Evolutionary conservation across 2,329 filamentous ascomycete genomes (phyloP).

Genomic region (Daldinia sp.): DNA sequence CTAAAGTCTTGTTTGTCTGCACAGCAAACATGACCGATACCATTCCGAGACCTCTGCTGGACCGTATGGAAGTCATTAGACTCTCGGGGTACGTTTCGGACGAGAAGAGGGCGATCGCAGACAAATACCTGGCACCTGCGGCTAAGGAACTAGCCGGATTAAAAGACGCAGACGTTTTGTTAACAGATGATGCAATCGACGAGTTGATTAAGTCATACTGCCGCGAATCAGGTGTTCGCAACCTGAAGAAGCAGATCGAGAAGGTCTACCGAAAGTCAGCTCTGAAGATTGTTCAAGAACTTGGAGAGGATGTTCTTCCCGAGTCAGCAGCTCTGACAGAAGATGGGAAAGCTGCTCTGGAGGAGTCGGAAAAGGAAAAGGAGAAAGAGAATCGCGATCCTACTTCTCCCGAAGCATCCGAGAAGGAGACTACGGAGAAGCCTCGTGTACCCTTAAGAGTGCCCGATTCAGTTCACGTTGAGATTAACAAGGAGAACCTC

Average conservation of each 20-base stretch:
- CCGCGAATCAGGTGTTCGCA: slow-evolving; percentile 94
- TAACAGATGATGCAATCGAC: slow-evolving; percentile 87
- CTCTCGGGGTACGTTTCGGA: slow-evolving; percentile 96
- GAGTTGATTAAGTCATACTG: slow-evolving; percentile 99
- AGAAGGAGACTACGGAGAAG: slow-evolving; percentile 71
- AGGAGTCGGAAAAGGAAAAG: slow-evolving; percentile 72
- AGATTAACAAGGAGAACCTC: slow-evolving; percentile 86
- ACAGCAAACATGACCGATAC: slow-evolving; percentile 99
- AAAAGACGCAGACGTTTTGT: slow-evolving; percentile 87
- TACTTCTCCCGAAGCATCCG: slow-evolving; percentile 51
- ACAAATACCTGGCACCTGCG: slow-evolving; percentile 88
- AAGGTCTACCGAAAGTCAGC: slow-evolving; percentile 98
- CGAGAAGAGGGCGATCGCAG: slow-evolving; percentile 98
- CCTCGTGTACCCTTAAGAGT: slow-evolving; percentile 83
- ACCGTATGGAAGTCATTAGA: slow-evolving; percentile 97
- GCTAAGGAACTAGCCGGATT: slow-evolving; percentile 95
- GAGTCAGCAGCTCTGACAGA: slow-evolving; percentile 85
- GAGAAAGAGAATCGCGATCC: slow-evolving; percentile 54
- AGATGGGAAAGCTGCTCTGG: slow-evolving; percentile 80
- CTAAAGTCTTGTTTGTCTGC: slow-evolving; percentile 97
- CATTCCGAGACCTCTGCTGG: slow-evolving; percentile 89
- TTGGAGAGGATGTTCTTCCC: slow-evolving; percentile 83
- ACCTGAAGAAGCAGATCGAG: slow-evolving; percentile 99
- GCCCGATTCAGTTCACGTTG: slow-evolving; percentile 85
- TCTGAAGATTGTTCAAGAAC: slow-evolving; percentile 93